Evolutionary conservation across 352 stramenopile genomes (phyloP), one percentile per base, ranked within the genome.

Genomic region (Globisporangium heterothallicum): DNA sequence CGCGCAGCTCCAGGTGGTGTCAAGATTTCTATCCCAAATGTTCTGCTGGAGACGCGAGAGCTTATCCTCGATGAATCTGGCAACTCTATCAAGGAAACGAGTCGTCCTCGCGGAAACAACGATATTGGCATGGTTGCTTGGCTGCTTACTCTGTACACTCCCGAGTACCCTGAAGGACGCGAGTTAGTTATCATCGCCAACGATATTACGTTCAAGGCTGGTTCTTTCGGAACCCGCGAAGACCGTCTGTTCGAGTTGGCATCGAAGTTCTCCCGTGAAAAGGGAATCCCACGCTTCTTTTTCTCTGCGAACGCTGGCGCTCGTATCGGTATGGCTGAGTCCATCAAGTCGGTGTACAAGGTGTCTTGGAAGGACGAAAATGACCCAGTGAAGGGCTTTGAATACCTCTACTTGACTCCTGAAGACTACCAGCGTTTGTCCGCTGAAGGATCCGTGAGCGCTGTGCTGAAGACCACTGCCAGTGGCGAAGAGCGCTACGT

Each of bases 61-160:
- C 79, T 99, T 45, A 87, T 98, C 40, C 85, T 99, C 0, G 83
- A 94, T 52, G 84, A 61, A 7, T 72, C 86, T 47, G 88, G 79
- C 38, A 74, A 74, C 56, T 49, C 61, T 9, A 42, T 92, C 12
- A 72, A 68, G 30, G 68, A 82, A 53, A 88, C 73, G 6, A 72
- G 66, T 18, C 84, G 97, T 38, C 73, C 86, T 14, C 87, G 92
- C 29, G 97, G 97, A 45, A 76, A 94, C 53, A 99, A 99, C 78
- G 78, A 98, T 76, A 97, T 99, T 48, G 97, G 96, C 53, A 99
- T 99, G 97, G 96, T 99, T 51, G 98, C 97, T 22, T 99, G 98
- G 98, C 67, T 98, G 53, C 82, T 99, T 53, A 98, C 85, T 52
- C 62, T 99, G 21, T 97, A 97, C 71, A 99, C 98, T 42, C 93